These are phyloP conservation scores for Candida insectorum DNA, from an alignment of 805 yeast species.

Conservation along the genomic window DNA sequence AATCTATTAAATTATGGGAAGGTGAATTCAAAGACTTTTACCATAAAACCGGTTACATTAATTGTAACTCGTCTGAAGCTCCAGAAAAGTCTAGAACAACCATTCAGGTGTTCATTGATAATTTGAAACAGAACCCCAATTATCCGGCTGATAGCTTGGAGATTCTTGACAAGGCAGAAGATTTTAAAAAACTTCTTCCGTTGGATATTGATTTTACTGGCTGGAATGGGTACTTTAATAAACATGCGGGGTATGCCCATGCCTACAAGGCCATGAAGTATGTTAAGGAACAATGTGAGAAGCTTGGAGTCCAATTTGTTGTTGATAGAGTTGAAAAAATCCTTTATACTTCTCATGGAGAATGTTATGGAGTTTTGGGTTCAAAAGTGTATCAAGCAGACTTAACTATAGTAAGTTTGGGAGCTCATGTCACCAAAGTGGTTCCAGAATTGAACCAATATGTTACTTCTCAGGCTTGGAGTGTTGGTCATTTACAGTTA, in stretches of 20 bases:
- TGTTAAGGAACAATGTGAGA: conserved; percentile 17
- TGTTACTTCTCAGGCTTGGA: conserved; percentile 12
- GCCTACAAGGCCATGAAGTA: conserved; percentile 36
- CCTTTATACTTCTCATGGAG: conserved; percentile 2
- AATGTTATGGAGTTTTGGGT: conserved; percentile 9
- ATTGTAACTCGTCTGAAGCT: conserved; percentile 41
- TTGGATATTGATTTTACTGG: conserved; percentile 14
- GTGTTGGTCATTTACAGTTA: conserved; percentile 12
- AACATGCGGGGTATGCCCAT: conserved; percentile 42
- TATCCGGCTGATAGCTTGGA: conserved; percentile 16
- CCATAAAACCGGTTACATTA: conserved; percentile 23
- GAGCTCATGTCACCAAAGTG: conserved; percentile 11
- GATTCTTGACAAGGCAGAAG: conserved; percentile 22
- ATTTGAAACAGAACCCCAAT: conserved; percentile 30
- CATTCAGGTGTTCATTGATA: conserved; percentile 33
- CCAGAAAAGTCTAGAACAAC: conserved; percentile 22
- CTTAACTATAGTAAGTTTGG: conserved; percentile 9
- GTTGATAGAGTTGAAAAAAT: conserved; percentile 9
- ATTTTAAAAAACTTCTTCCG: conserved; percentile 19
- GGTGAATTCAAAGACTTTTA: conserved; percentile 24
- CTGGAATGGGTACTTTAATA: conserved; percentile 25
- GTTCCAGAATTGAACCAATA: conserved; percentile 7
- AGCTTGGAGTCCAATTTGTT: conserved; percentile 12
- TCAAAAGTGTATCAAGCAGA: conserved; percentile 7
- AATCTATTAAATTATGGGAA: conserved; percentile 42